A percentile compares a stretch with the other conserved stretches of the same genome.
Evolutionary conservation across 2,329 filamentous ascomycete genomes (phyloP).

Genomic region (Pseudodiploospora longispora): DNA sequence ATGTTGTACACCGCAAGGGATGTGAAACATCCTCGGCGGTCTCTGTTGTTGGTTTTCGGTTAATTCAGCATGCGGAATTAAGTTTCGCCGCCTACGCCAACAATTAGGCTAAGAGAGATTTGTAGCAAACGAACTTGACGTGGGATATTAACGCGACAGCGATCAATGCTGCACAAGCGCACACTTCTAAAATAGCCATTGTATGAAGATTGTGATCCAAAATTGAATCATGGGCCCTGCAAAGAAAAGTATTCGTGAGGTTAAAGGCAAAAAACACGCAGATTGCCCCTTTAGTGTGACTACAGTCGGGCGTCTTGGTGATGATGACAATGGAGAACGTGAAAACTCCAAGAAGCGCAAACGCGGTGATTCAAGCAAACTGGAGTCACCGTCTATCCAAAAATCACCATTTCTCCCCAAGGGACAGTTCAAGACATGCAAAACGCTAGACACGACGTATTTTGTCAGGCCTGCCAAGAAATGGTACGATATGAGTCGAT

Average conservation of each 20-base stretch:
- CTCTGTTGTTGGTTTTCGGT: too few relatives aligned
- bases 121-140: too few relatives aligned
- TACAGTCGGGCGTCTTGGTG: slow-evolving; percentile 19
- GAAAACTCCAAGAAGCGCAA: slow-evolving; percentile 40
- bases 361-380: slow-evolving; percentile 31
- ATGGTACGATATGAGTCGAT: slow-evolving; percentile 52
- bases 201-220: too few relatives aligned
- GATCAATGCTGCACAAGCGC: too few relatives aligned
- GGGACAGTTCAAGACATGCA: slow-evolving; percentile 46
- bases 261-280: slow-evolving; percentile 43
- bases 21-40: too few relatives aligned
- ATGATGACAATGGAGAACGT: slow-evolving; percentile 26
- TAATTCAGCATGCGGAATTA: too few relatives aligned
- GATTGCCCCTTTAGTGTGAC: slow-evolving; percentile 46
- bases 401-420: slow-evolving; percentile 45
- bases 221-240: too few relatives aligned
- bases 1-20: too few relatives aligned
- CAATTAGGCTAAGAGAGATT: too few relatives aligned
- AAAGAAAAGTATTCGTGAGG: slow-evolving; percentile 22
- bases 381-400: slow-evolving; percentile 36
- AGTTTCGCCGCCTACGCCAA: too few relatives aligned
- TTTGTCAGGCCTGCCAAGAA: slow-evolving; percentile 42
- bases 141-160: too few relatives aligned
- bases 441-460: slow-evolving; percentile 48
- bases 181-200: too few relatives aligned